Evolutionary conservation across 2,329 filamentous ascomycete genomes (phyloP), one percentile per base, ranked within the genome.

Genomic region (Aureobasidium sp.): DNA sequence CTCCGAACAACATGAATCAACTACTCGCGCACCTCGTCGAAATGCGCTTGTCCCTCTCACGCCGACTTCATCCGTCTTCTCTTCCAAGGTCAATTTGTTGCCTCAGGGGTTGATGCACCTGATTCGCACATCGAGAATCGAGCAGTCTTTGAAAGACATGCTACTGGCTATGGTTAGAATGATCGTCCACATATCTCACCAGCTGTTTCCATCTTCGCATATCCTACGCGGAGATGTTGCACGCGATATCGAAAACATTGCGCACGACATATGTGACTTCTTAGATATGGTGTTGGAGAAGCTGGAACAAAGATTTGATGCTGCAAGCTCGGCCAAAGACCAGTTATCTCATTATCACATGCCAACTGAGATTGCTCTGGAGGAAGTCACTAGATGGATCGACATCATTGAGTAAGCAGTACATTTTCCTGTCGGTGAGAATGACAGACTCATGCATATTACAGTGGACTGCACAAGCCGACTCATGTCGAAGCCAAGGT

Each of bases 151-250:
- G 12, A 44, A 51, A 17, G 10, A 29, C 8, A 34, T 29, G 39
- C 15, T 59, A 5, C 7, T 63, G 34, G 48, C 50, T 15, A 62
- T 57, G 47, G 57, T 62, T 10, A 41, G 51, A n/a, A 64, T 62
- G 50, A 34, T 64, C 17, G 32, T 56, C 13, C 13, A 61, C 27
- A 32, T 62, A 4, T 44, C 58, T 5, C 37, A 32, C 6, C 32
- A 50, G 42, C 50, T 64, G 2, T 64, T 64, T 20, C 62, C 62
- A 1, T 7, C 58, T 26, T 61, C 62, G 15, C 51, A 64, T 27
- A 50, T 62, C 17, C 48, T 64, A 0, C 23, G 50, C 12, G 50
- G 56, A 17, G 50, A 62, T 32, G 50, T 62, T 12, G 44, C 20
- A 15, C 26, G 44, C 27, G 39, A 62, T n/a, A 29, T 64, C 15